These are phyloP conservation scores for Aspergillus affinis DNA, from an alignment of 495 filamentous ascomycete genomes.

Conservation along the genomic window DNA sequence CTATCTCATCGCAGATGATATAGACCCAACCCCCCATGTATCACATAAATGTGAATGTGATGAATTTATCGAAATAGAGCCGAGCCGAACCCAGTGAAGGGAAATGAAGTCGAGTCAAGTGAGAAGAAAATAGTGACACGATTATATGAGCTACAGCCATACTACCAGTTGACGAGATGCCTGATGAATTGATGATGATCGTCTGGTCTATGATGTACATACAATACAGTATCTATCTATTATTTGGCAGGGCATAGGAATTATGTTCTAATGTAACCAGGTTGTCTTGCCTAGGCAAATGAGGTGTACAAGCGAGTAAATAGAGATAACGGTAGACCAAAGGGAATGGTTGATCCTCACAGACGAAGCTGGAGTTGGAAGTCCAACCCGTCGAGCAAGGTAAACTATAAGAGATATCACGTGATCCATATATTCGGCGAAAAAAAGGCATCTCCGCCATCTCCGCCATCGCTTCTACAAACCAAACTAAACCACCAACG, in stretches of 20 bases:
- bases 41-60: neutral
- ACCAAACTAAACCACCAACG: neutral
- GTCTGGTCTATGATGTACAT: slow-evolving; percentile 28
- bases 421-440: neutral
- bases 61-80: neutral
- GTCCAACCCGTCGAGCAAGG: no score
- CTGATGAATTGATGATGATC: slow-evolving; percentile 23
- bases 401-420: neutral
- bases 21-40: neutral
- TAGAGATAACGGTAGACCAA: no score
- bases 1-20: slow-evolving; percentile 1
- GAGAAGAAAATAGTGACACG: neutral
- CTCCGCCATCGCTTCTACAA: neutral
- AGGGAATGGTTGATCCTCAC: no score
- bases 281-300: neutral
- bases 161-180: slow-evolving; percentile 9
- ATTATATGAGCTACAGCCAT: slow-evolving; percentile 5
- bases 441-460: neutral
- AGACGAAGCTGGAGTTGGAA: no score
- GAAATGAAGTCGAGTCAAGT: neutral
- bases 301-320: no score
- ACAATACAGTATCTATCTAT: slow-evolving; percentile 4
- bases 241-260: neutral
- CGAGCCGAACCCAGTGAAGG: neutral
- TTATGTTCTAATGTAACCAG: neutral